phyloP scores from a whole-genome alignment of 2,329 filamentous ascomycete species.

The Spiromastix sp. region DNA sequence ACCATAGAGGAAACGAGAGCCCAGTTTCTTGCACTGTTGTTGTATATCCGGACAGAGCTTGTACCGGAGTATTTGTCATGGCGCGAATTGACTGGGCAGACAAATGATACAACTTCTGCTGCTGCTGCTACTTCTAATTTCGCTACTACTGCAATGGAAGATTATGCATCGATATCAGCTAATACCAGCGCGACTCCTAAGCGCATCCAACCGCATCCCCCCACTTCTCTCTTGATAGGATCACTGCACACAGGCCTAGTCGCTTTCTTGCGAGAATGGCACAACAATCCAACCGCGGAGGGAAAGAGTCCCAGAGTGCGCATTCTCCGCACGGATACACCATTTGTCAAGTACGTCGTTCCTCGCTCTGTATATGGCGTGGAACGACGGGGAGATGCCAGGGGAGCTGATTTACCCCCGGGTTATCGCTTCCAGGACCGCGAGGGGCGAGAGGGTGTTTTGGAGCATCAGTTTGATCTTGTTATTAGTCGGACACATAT shows the following conservation, averaged over 20 bases:
- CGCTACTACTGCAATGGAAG: too few relatives aligned
- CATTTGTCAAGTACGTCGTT: conserved; percentile 31
- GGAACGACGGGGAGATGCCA: conserved; percentile 1
- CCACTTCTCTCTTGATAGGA: conserved; percentile 27
- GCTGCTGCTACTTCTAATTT: too few relatives aligned
- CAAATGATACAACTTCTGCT: too few relatives aligned
- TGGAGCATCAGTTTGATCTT: conserved; percentile 23
- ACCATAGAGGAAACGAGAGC: conserved; percentile 10
- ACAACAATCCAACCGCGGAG: too few relatives aligned
- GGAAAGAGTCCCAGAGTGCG: too few relatives aligned
- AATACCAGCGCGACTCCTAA: conserved; percentile 3
- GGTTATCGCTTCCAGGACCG: conserved; percentile 23
- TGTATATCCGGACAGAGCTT: conserved; percentile 17
- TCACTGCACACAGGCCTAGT: conserved; percentile 26
- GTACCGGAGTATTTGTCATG: conserved; percentile 19
- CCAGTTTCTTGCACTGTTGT: conserved; percentile 21
- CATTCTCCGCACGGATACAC: conserved; percentile 15
- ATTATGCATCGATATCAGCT: not conserved
- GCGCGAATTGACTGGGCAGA: too few relatives aligned
- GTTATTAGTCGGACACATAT: conserved; percentile 31
- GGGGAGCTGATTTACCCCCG: conserved; percentile 15
- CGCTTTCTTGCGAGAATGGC: conserved; percentile 14
- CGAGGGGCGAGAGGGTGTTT: conserved; percentile 17
- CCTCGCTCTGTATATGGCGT: conserved; percentile 9
- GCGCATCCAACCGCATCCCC: conserved; percentile 18